Evolutionary conservation across 2,329 filamentous ascomycete species (phyloP).

Genomic region (Stemphylium beticola): DNA sequence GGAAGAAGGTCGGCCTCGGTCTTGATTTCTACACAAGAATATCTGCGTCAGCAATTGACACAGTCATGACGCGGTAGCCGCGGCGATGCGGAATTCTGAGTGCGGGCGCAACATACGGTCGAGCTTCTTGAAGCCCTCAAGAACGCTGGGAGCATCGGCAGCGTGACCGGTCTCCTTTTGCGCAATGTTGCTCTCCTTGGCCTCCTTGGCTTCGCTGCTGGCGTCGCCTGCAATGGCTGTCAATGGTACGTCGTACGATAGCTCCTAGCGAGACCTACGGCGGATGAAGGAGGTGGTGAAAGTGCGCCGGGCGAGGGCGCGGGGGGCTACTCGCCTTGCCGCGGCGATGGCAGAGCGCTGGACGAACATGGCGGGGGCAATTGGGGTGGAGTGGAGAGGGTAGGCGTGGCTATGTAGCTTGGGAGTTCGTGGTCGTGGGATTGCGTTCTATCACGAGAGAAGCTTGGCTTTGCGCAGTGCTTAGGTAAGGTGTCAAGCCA

Average conservation of each 20-base stretch:
- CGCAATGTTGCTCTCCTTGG: constrained; percentile 42
- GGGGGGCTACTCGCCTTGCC: constrained; percentile 53
- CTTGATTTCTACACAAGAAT: constrained; percentile 74
- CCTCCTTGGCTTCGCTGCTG: constrained; percentile 7
- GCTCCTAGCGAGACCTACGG: constrained; percentile 50
- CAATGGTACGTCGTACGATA: constrained; percentile 42
- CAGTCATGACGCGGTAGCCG: constrained; percentile 8
- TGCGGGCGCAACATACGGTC: constrained; percentile 47
- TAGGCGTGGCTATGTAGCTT: constrained; percentile 37
- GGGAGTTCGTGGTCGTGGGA: constrained; percentile 29
- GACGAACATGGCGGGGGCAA: constrained; percentile 54
- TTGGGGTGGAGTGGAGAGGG: constrained; percentile 47
- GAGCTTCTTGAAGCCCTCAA: constrained; percentile 53
- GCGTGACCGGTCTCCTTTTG: constrained; percentile 45
- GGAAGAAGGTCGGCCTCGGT: constrained; percentile 80
- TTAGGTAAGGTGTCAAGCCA: constrained; percentile 18
- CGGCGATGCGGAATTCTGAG: constrained; percentile 3
- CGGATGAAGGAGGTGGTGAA: constrained; percentile 56
- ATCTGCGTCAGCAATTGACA: constrained; percentile 35
- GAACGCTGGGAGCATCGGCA: constrained; percentile 33
- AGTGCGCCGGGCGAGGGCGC: constrained; percentile 51
- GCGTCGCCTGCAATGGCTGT: constrained; percentile 38
- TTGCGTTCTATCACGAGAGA: constrained; percentile 32
- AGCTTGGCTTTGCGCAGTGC: constrained; percentile 27
- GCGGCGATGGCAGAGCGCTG: constrained; percentile 58